Base-by-base conservation (phyloP, 2,329 filamentous ascomycete genomes). In the Pseudocercospora vitis region DNA sequence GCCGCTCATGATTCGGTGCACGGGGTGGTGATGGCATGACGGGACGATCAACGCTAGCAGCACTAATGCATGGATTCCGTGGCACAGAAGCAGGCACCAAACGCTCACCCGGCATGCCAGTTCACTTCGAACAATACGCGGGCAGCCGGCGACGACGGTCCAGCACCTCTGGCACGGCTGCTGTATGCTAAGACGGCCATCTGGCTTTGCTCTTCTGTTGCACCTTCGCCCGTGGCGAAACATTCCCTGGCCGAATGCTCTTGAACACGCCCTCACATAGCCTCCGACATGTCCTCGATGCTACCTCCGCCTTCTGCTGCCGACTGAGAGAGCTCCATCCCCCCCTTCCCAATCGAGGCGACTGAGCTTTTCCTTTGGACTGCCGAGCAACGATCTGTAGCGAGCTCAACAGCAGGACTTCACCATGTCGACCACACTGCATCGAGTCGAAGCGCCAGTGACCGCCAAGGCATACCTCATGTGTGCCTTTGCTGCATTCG, bases 401-500 rank as follows among this genome's bases (percentile, higher is more conserved):
- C 42, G 29, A 19, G 21, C 32, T 19, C 23, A 24, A 28, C 21
- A 11, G 16, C n/a, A n/a, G 7, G 23, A 18, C 14, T 31, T 7
- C 3, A 24, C 42, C 42, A 45, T 45, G 42, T 45, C 42, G 42
- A 45, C 42, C 26, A 45, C 53, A 3, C 23, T 35, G n/a, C 45
- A 68, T 50, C 65, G 64, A 40, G 57, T 70, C 35, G 69, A 71
- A 55, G 64, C 68, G 48, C 69, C 69, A 8, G 68, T 71, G 39
- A 71, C 68, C 4, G 42, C 65, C 47, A 71, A 69, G 73, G 81
- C 82, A 9, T 83, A 83, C 68, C 60, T 83, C 29, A 79, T 83
- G 72, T 83, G 80, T 64, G 80, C 78, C 53, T 83, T 83, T 64
- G 81, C 81, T 14, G 78, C 81, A 32, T 82, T 83, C 65, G 81